Evolutionary conservation across 78 protist species (phyloP), one percentile per base, ranked within the genome.

Genomic region (Isochrysis galbana): DNA sequence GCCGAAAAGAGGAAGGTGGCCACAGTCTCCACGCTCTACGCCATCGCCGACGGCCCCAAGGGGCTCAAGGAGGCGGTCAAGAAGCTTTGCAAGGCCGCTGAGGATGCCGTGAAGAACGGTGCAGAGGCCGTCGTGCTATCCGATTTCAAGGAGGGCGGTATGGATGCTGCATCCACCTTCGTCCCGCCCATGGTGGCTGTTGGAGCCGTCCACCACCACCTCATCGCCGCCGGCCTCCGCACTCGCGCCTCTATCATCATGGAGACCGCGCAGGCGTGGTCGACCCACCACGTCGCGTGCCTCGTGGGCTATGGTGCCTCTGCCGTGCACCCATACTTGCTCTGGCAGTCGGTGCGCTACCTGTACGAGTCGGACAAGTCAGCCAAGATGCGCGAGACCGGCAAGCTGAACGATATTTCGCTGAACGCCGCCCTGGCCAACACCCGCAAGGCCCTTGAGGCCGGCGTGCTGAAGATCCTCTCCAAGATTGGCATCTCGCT

Each of bases 401-500:
- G 88, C 36, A 0, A 44, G 38, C 5, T 80, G 41, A 1, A 2
- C 38, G 80, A 0, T 36, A 51, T 32, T 1, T 34, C 42, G 45
- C 29, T 26, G 17, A 90, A 54, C 3, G 77, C 0, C 32, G 46
- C 86, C 74, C 29, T 46, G 29, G 80, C 32, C 47, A 94, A 95
- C 96, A 94, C 78, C 94, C 80, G 91, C 90, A 38, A 69, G 41
- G 90, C 98, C 29, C 29, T 94, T 47, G 95, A 94, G 78, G 54
- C 48, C n/a, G 98, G 98, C 26, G 48, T 96, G 86, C 94, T 87
- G 89, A 95, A 95, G 91, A 94, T 95, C 72, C 95, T 97, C 94
- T 93, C 97, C 78, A 97, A 97, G 96, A 97, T 96, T 93, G 98
- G 98, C 36, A 96, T 97, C 95, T 95, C 97, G 82, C 95, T 96